Evolutionary conservation across 352 stramenopile species (phyloP).

Genomic region (Aphanomyces euteiches): DNA sequence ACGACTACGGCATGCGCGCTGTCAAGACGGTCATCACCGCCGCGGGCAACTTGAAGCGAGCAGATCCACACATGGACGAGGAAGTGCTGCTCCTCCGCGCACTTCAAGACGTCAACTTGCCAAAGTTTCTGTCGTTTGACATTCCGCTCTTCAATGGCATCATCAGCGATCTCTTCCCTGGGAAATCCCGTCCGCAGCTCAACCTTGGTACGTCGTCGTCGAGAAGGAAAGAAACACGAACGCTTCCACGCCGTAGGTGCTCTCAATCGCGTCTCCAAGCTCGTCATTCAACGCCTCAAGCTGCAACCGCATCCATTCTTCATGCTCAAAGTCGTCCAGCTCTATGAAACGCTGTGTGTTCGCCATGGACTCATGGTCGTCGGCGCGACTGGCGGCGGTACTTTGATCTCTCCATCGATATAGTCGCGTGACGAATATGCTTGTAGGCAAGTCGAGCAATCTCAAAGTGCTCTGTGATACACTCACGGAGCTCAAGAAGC

Average conservation of each 20-base stretch:
- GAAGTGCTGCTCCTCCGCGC: conserved; percentile 90
- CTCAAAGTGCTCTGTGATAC: conserved; percentile 82
- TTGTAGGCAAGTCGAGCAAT: conserved; percentile 84
- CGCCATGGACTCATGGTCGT: conserved; percentile 95
- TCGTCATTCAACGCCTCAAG: conserved; percentile 74
- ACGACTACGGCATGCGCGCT: conserved; percentile 95
- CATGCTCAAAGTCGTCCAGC: conserved; percentile 89
- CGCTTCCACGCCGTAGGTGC: conserved; percentile 34
- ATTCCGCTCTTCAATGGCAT: conserved; percentile 94
- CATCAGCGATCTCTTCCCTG: conserved; percentile 92
- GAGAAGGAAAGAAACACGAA: too few relatives aligned
- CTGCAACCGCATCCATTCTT: conserved; percentile 90
- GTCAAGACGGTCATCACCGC: conserved; percentile 95
- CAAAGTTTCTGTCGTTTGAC: conserved; percentile 94
- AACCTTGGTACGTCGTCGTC: conserved; percentile 67
- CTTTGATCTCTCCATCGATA: neutral
- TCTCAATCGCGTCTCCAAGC: conserved; percentile 81
- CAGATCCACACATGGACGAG: conserved; percentile 90
- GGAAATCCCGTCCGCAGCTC: conserved; percentile 81
- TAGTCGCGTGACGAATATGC: neutral
- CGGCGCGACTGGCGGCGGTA: conserved; percentile 79
- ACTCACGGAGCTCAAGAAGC: conserved; percentile 78
- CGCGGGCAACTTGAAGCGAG: conserved; percentile 92
- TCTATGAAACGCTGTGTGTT: conserved; percentile 94
- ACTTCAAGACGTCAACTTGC: conserved; percentile 93